phyloP scores from a whole-genome alignment of 1,139 yeast genomes.

The Sporopachydermia cereana region DNA sequence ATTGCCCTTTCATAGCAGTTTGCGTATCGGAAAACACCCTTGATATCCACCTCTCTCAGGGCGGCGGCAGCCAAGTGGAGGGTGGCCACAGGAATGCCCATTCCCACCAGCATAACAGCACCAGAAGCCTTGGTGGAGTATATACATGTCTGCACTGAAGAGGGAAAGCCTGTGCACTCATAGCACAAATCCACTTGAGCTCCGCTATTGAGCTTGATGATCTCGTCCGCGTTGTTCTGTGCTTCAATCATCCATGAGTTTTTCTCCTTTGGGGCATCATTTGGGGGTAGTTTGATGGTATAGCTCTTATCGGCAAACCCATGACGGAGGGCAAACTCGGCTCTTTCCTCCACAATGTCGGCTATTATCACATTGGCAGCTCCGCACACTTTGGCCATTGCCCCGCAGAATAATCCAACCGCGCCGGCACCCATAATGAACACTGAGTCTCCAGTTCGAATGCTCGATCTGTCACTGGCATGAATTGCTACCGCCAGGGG shows the following conservation, averaged over 20 bases:
- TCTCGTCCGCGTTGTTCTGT: not conserved
- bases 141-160: constrained; percentile 24
- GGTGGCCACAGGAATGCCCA: constrained; percentile 22
- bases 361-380: constrained; percentile 36
- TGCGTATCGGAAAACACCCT: constrained; percentile 23
- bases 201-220: not conserved
- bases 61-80: constrained; percentile 22
- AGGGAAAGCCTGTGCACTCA: constrained; percentile 22
- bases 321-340: constrained; percentile 24
- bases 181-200: constrained; percentile 27
- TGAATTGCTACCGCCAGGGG: constrained; percentile 80
- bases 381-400: constrained; percentile 64
- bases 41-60: constrained; percentile 20
- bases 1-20: constrained; percentile 21
- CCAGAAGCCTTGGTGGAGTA: constrained; percentile 24
- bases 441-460: constrained; percentile 54
- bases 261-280: not conserved
- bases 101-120: constrained; percentile 20
- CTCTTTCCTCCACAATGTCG: constrained; percentile 39
- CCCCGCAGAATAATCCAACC: constrained; percentile 65
- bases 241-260: constrained; percentile 5
- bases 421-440: constrained; percentile 84
- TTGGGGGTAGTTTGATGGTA: not conserved
- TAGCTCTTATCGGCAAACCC: constrained; percentile 20
- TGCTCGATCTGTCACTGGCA: constrained; percentile 49